Percentiles rank a stretch among this genome's conserved stretches.
phyloP scores from a whole-genome alignment of 2,329 filamentous ascomycete species.

The Talaromyces marneffei region DNA sequence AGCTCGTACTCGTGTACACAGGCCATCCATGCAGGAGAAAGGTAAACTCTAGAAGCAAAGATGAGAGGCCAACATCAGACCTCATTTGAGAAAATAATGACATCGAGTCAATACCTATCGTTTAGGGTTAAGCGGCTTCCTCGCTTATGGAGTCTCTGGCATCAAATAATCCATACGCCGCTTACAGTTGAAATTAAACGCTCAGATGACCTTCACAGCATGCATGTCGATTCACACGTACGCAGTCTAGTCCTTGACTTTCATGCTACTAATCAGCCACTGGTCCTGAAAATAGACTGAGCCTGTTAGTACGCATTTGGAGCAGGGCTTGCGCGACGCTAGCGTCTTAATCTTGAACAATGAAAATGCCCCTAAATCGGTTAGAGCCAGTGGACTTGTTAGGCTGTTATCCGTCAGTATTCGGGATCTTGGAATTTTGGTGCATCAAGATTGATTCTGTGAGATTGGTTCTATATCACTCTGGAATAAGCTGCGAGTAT shows the following conservation, averaged over 20 bases:
- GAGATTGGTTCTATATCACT: background rate
- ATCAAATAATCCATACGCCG: background rate
- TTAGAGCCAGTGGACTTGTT: background rate
- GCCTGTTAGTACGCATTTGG: background rate
- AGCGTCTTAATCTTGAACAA: background rate
- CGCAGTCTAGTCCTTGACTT: background rate
- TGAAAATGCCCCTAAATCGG: background rate
- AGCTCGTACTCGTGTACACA: background rate
- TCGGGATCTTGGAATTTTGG: background rate
- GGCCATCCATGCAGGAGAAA: background rate
- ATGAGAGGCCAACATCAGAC: background rate
- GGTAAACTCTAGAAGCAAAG: background rate
- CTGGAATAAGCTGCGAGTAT: background rate
- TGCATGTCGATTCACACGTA: slow-evolving; percentile 11
- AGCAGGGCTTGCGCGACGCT: background rate
- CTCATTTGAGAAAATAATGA: background rate
- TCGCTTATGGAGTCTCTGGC: background rate
- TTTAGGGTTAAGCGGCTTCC: background rate
- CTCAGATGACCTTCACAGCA: slow-evolving; percentile 13
- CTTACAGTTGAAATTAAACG: slow-evolving; percentile 7
- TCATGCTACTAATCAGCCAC: slow-evolving; percentile 2
- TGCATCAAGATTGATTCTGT: background rate
- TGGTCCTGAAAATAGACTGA: background rate
- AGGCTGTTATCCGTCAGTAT: background rate
- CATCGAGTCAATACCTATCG: background rate